These are phyloP conservation scores for Cairneyella variabilis DNA, from an alignment of 495 filamentous ascomycete species.

Conservation along the genomic window DNA sequence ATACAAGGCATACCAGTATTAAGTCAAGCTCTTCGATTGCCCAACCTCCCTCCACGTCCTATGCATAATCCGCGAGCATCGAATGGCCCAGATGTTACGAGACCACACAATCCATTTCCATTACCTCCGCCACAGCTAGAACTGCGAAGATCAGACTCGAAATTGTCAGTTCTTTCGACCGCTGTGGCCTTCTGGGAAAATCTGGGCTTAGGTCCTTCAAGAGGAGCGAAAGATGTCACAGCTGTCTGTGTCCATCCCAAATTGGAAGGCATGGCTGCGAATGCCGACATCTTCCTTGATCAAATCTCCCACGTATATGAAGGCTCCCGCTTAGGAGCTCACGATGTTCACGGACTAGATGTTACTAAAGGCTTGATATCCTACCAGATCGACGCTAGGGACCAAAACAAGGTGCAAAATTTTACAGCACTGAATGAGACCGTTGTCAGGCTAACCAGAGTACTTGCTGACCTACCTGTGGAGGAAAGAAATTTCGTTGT, in stretches of 20 bases:
- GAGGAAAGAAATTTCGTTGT: conserved; percentile 69
- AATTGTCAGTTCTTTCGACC: conserved; percentile 73
- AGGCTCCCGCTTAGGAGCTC: conserved; percentile 70
- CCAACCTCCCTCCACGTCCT: conserved; percentile 43
- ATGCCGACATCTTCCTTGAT: conserved; percentile 65
- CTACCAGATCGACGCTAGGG: conserved; percentile 11
- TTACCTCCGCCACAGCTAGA: conserved; percentile 63
- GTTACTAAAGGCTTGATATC: conserved; percentile 45
- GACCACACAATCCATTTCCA: conserved; percentile 36
- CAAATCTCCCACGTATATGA: conserved; percentile 73
- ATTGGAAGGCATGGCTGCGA: conserved; percentile 51
- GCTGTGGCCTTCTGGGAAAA: conserved; percentile 89
- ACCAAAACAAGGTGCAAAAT: conserved; percentile 12
- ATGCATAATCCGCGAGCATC: conserved; percentile 28
- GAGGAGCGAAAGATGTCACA: conserved; percentile 74
- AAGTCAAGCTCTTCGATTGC: conserved; percentile 38
- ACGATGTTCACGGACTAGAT: conserved; percentile 50
- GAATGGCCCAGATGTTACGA: conserved; percentile 29
- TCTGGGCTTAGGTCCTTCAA: conserved; percentile 73
- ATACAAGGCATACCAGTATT: conserved; percentile 49
- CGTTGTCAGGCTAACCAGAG: conserved; percentile 30
- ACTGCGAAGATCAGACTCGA: conserved; percentile 68
- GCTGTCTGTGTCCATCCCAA: conserved; percentile 77
- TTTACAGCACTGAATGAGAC: conserved; percentile 32
- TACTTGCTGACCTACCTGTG: conserved; percentile 40